These are phyloP conservation scores for Beauveria varroae DNA, from an alignment of 2,329 filamentous ascomycete genomes.

Conservation along the genomic window DNA sequence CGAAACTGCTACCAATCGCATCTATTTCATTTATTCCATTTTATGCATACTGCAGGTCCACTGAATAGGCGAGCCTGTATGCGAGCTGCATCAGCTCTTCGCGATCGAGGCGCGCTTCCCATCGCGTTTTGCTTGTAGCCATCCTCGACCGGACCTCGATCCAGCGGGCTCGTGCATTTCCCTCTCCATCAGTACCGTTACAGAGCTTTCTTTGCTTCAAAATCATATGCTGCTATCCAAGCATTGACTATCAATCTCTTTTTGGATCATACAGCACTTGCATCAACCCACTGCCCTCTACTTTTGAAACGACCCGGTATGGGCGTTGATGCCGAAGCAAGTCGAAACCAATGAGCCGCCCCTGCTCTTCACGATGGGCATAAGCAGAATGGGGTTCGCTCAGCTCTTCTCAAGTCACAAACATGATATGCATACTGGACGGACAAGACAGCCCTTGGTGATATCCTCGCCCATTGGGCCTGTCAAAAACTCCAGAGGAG, in stretches of 20 bases:
- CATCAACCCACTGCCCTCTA: not conserved
- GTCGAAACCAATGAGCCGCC: not conserved
- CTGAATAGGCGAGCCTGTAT: slow-evolving; percentile 6
- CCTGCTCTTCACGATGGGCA: not conserved
- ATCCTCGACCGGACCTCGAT: not conserved
- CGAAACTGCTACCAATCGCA: slow-evolving; percentile 8
- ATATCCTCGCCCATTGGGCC: slow-evolving; percentile 32
- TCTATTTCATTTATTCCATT: not conserved
- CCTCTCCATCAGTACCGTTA: not conserved
- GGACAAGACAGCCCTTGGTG: slow-evolving; percentile 18
- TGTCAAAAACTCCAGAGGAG: slow-evolving; percentile 28
- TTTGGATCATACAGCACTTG: slow-evolving; percentile 4
- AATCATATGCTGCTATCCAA: not conserved
- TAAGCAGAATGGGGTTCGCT: not conserved
- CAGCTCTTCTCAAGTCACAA: not conserved
- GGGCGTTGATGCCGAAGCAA: not conserved
- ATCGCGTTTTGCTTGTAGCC: not conserved
- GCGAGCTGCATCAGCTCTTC: not conserved
- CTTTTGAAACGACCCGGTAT: not conserved
- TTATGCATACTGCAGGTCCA: not conserved
- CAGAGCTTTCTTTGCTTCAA: slow-evolving; percentile 1
- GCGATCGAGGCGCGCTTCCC: slow-evolving; percentile 9
- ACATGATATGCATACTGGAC: slow-evolving; percentile 2
- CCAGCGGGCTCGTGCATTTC: not conserved
- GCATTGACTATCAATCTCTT: slow-evolving; percentile 6